phyloP scores from a whole-genome alignment of 306 rosid species.

The Quercus bicolor region DNA sequence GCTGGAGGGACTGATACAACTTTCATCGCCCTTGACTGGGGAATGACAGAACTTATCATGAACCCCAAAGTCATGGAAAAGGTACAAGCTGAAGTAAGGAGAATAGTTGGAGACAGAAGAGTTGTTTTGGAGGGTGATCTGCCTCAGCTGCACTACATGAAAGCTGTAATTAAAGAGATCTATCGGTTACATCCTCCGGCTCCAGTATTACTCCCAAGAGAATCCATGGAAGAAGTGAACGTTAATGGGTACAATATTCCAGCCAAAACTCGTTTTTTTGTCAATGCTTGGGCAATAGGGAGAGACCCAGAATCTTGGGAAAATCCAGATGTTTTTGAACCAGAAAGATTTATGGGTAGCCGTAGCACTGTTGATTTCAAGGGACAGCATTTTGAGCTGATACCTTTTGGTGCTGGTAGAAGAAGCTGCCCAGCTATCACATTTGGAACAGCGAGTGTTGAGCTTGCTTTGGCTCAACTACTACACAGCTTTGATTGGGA shows the following conservation, averaged over 20 bases:
- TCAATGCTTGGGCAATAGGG: conserved; percentile 70
- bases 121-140: conserved; percentile 50
- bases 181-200: conserved; percentile 59
- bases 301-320: conserved; percentile 63
- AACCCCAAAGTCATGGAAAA: conserved; percentile 48
- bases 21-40: conserved; percentile 68
- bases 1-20: conserved; percentile 78
- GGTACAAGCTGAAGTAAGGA: conserved; percentile 60
- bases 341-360: conserved; percentile 60
- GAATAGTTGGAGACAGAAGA: conserved; percentile 40
- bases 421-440: conserved; percentile 57
- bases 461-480: conserved; percentile 69
- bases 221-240: conserved; percentile 57
- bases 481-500: conserved; percentile 66
- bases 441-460: conserved; percentile 41
- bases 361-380: conserved; percentile 45
- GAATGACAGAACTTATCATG: conserved; percentile 61
- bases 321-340: conserved; percentile 43
- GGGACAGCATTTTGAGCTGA: conserved; percentile 56
- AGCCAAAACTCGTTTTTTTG: conserved; percentile 57
- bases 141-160: conserved; percentile 44
- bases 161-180: conserved; percentile 55
- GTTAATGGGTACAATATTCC: conserved; percentile 58
- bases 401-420: conserved; percentile 77
- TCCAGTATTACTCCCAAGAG: conserved; percentile 68